Evolutionary conservation across 345 rosid species (phyloP), one percentile per base, ranked within the genome.

Genomic region (Brassica nigra): DNA sequence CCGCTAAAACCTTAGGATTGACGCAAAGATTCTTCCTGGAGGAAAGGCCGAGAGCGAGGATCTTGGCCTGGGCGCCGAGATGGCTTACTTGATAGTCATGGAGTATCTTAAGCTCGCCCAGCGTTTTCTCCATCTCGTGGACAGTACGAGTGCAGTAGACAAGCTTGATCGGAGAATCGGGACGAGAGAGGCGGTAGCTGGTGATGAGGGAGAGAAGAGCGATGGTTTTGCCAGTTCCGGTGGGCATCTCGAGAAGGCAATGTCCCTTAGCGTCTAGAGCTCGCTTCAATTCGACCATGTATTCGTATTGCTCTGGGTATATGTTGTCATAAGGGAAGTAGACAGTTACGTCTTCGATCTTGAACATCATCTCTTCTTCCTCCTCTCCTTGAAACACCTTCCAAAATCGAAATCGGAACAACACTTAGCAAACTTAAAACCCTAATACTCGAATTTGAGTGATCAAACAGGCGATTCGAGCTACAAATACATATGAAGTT

Each of bases 191-290:
- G 0, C 87, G 62, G 79, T 93, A 95, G 79, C 99, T 91, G 0
- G 97, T 91, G 89, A 93, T 95, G 27, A 95, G 88, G 8, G 98
- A 95, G 72, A 95, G 93, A 33, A 95, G 89, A 5, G 98, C 97
- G 18, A 95, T 91, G 81, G 99, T 95, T 86, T 95, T 95, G 2
- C 97, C 99, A 8, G 98, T 95, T 62, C 99, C 99, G 0, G 99
- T 95, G 9, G 99, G 98, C 99, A 95, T 95, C 85, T 95, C 99
- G 15, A 95, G 90, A 69, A 95, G 98, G 82, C 99, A 95, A 82
- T 95, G 99, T 23, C 99, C 99, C 68, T 90, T 90, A 49, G 99
- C 98, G 30, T 95, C 99, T 30, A 95, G 87, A 64, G 97, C 88
- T 6, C 98, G 97, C 81, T 95, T 95, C 12, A 93, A 89, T 81